Base-by-base conservation (phyloP, 2,329 filamentous ascomycete species). In the Fusarium musae region DNA sequence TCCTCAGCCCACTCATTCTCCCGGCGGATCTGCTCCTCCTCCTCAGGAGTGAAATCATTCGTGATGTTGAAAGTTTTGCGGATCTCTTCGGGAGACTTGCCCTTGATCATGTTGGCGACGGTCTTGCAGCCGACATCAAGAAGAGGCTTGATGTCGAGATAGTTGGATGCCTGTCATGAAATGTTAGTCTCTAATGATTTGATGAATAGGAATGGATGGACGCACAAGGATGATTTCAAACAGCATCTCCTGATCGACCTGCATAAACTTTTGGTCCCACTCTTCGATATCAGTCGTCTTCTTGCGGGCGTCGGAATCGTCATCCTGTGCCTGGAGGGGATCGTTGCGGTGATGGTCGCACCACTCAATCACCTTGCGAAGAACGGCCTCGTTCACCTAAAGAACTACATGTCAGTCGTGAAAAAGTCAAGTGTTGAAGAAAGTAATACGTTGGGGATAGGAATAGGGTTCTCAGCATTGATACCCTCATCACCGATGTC, bases 221-320 rank as follows among this genome's bases (percentile, higher is more conserved):
- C 92, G 66, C 89, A 96, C 94, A 32, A 99, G 89, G 78, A 99
- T 99, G 80, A 99, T 98, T 87, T 99, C 96, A 77, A 99, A 99
- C 4, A 99, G 90, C 96, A 99, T 98, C 85, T 99, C 96, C 82
- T 99, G 96, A 82, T 99, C 96, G 23, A 99, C 96, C 85, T 98
- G 96, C 96, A 99, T 98, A 84, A 98, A 99, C 86, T 99, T 99
- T 84, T 98, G 96, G 79, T 99, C 96, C 96, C 96, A 99, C 85
- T 99, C 96, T 68, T 98, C 96, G 75, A 99, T 99, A 79, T 99
- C 96, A 52, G 96, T 98, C 3, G 95, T 97, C 90, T 97, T 98
- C 89, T 98, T 98, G 78, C 96, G 94, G 57, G 92, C 95, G 79
- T 98, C 96, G 71, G 93, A 93, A 78, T 99, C 95, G 69, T 97